These are phyloP conservation scores for Fusarium stilboides DNA, from an alignment of 2,329 filamentous ascomycete genomes.

Conservation along the genomic window DNA sequence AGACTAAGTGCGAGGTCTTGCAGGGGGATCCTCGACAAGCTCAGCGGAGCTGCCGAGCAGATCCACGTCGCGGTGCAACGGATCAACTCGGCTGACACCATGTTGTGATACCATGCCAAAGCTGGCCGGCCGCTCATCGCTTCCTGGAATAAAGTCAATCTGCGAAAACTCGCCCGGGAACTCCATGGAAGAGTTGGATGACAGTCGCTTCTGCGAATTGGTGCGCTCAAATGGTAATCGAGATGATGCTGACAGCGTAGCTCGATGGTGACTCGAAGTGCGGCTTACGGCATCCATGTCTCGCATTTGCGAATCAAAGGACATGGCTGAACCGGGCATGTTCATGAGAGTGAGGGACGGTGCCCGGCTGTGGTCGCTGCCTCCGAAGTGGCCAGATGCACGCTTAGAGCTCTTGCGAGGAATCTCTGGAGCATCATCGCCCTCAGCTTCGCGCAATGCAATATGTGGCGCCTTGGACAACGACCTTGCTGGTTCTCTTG, in stretches of 20 bases:
- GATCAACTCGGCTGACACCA: constrained; percentile 69
- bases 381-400: constrained; percentile 59
- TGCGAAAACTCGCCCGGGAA: constrained; percentile 64
- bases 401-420: constrained; percentile 83
- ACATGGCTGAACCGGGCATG: constrained; percentile 44
- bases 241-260: constrained; percentile 47
- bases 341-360: constrained; percentile 56
- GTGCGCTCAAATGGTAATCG: constrained; percentile 71
- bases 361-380: constrained; percentile 48
- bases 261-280: constrained; percentile 43
- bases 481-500: constrained; percentile 42
- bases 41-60: constrained; percentile 70
- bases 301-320: constrained; percentile 41
- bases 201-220: constrained; percentile 67
- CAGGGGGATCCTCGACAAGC: constrained; percentile 63
- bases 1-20: constrained; percentile 44
- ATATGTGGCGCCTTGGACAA: constrained; percentile 42
- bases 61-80: constrained; percentile 60
- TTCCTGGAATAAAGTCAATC: constrained; percentile 55
- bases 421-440: constrained; percentile 68
- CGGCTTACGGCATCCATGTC: constrained; percentile 44
- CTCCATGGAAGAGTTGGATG: constrained; percentile 66
- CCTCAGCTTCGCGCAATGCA: constrained; percentile 44
- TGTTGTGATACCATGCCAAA: constrained; percentile 72
- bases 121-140: constrained; percentile 66